Percentiles rank a stretch among this genome's conserved stretches.
These are phyloP conservation scores for Didymella arachidicola DNA, from an alignment of 2,329 filamentous ascomycete genomes.

Conservation along the genomic window DNA sequence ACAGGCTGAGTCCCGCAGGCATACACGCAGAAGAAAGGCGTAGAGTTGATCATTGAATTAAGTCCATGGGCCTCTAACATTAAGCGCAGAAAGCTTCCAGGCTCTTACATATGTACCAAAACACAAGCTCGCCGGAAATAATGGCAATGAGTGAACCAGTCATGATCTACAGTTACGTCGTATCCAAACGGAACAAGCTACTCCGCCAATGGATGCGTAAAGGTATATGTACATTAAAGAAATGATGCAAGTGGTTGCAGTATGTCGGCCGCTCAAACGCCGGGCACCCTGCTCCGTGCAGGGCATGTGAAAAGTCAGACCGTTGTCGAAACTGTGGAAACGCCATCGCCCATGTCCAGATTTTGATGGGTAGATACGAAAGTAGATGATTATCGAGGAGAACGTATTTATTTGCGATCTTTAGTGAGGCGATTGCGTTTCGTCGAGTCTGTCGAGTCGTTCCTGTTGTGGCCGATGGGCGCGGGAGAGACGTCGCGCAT, in stretches of 20 bases:
- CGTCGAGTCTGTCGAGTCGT: slow-evolving; percentile 45
- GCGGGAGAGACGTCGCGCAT: slow-evolving; percentile 48
- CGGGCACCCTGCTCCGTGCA: slow-evolving; percentile 18
- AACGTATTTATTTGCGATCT: slow-evolving; percentile 34
- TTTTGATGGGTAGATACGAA: slow-evolving; percentile 20
- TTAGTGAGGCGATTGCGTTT: slow-evolving; percentile 50
- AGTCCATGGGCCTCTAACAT: slow-evolving; percentile 19
- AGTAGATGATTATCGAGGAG: slow-evolving; percentile 11
- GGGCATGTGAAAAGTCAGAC: slow-evolving; percentile 21
- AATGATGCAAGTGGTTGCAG: slow-evolving; percentile 20
- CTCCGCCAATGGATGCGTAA: slow-evolving; percentile 4
- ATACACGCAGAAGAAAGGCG: not conserved
- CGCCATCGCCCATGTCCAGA: slow-evolving; percentile 21
- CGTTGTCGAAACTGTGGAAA: slow-evolving; percentile 12
- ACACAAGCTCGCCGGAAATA: slow-evolving; percentile 9
- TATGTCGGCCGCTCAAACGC: slow-evolving; percentile 21
- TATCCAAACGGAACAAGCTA: slow-evolving; percentile 15
- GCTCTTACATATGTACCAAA: slow-evolving; percentile 18
- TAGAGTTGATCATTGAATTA: slow-evolving; percentile 9
- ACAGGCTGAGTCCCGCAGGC: not conserved
- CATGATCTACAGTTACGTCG: slow-evolving; percentile 27
- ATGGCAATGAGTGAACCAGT: slow-evolving; percentile 25
- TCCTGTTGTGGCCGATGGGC: slow-evolving; percentile 42
- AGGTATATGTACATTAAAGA: slow-evolving; percentile 28
- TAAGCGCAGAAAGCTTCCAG: slow-evolving; percentile 17